Base-by-base conservation (phyloP, 2,329 filamentous ascomycete genomes). In the Stagonosporopsis chrysanthemi region DNA sequence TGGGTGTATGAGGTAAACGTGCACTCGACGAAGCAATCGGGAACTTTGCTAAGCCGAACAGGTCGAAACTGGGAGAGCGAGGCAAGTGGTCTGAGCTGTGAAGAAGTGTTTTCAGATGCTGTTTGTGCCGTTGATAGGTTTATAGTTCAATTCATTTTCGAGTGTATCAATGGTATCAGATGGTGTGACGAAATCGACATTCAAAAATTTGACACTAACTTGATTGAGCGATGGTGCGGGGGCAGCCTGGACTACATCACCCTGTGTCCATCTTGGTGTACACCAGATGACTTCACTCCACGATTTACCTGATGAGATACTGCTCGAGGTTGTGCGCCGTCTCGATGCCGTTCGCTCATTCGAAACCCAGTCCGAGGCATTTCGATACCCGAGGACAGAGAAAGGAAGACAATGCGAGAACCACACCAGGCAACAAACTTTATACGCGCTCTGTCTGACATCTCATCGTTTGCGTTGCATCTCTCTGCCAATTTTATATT, bases 11-110 rank as follows among this genome's bases (percentile, higher is more conserved):
- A 92, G 67, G 45, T 48, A 23, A 28, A 6, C 22, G n/a, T 24
- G 23, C 15, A 1, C 22, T 24, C 19, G 17, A 3, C 14, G 11
- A 23, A 12, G 45, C 12, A 8, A n/a, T 3, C 1, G 1, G 6
- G 9, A 29, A 4, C 35, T n/a, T 11, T 19, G 11, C 45, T 48
- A 14, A 48, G 11, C 35, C 7, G 12, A 5, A 17, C 17, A 48
- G 45, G 88, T 93, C 39, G 86, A 90, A 79, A 91, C 85, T 1
- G 90, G 90, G 0, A 87, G 81, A 73, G 82, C 83, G 45, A 81
- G 78, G 61, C 79, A 76, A 51, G 77, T 88, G 43, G 77, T 69
- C 23, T 73, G 59, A 54, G 22, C 12, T n/a, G 31, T 15, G 14
- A 33, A n/a, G 8, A 6, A 14, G 14, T n/a, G 1, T 7, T n/a